Base-by-base conservation (phyloP, 345 rosid species). In the Rhodamnia rubescens region DNA sequence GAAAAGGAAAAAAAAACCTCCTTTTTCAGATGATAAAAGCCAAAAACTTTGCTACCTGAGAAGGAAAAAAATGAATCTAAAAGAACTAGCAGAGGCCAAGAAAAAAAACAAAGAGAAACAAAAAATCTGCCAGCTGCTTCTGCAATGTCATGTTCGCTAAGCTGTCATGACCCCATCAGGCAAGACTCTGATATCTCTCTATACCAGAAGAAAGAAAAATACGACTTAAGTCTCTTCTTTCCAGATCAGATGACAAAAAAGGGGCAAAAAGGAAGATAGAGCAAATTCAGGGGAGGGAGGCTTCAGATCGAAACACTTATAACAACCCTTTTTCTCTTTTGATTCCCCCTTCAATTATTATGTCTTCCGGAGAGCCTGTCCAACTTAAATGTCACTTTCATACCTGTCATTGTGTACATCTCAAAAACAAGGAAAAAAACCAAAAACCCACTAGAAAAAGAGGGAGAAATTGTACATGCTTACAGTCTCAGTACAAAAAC, bases 101-200 rank as follows among this genome's bases (percentile, higher is more conserved):
- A 81, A 81, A 82, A 81, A n/a, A 75, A 42, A 36, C 2, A 36
- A 36, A 36, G 40, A 52, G n/a, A 16, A 40, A 24, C 47, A 58
- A 55, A 85, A n/a, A 36, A 32, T 18, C 83, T 54, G 42, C 40
- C 10, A 84, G 85, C 85, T 56, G 64, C 78, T 85, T 59, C 49
- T 29, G 87, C 61, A 82, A 69, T 90, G 91, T 86, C 88, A 47
- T 81, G 88, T 89, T 87, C 85, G 89, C 87, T 85, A 85, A 90
- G 91, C 92, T 92, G 92, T 91, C 92, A 89, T 89, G 95, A 88
- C 91, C 95, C 92, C 93, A 90, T 91, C 85, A 74, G 36, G 36
- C 11, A 52, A 82, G 22, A 82, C 78, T 61, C 87, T 88, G 82
- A 88, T 87, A 74, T 89, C 85, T 88, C 83, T 88, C 81, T 53